A percentile compares a stretch with the other conserved stretches of the same genome.
Conservation (phyloP, 176 grass and related monocot genomes). For the Otatea glauca region DNA sequence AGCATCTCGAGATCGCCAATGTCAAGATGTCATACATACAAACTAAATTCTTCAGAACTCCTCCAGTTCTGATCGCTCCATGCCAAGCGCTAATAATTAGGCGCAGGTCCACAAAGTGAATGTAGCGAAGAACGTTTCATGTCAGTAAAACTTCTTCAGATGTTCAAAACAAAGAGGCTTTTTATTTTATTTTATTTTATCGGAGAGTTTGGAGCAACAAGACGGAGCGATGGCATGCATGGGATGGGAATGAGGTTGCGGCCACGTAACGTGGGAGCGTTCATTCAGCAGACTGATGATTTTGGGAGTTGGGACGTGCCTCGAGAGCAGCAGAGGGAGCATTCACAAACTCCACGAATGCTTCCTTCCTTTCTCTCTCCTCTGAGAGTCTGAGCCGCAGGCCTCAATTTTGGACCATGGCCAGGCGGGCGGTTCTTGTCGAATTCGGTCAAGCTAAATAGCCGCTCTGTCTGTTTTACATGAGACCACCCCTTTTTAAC, state of each 20-base stretch:
- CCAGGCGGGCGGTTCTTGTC: constrained; percentile 42
- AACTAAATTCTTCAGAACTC: constrained; percentile 42
- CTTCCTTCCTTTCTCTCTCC: not conserved
- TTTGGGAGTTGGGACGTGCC: constrained; percentile 48
- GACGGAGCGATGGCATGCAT: not conserved
- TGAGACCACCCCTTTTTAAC: not conserved
- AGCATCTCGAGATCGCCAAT: constrained; percentile 54
- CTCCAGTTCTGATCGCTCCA: not conserved
- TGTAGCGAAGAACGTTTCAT: not conserved
- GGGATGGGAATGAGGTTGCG: not conserved
- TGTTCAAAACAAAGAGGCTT: not conserved
- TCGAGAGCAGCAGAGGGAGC: constrained; percentile 49
- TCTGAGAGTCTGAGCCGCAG: not conserved
- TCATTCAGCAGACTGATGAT: constrained; percentile 46
- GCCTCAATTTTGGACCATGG: constrained; percentile 45
- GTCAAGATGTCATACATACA: constrained; percentile 38
- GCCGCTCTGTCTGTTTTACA: not conserved
- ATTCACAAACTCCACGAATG: constrained; percentile 38
- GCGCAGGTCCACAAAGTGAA: constrained; percentile 10
- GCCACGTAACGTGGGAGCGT: constrained; percentile 31
- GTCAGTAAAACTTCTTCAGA: not conserved
- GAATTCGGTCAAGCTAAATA: constrained; percentile 13
- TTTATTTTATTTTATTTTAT: not conserved
- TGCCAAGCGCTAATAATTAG: not conserved
- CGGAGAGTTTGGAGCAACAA: not conserved